Evolutionary conservation across 495 filamentous ascomycete species (phyloP).

Genomic region (Penicillium mononematosum): DNA sequence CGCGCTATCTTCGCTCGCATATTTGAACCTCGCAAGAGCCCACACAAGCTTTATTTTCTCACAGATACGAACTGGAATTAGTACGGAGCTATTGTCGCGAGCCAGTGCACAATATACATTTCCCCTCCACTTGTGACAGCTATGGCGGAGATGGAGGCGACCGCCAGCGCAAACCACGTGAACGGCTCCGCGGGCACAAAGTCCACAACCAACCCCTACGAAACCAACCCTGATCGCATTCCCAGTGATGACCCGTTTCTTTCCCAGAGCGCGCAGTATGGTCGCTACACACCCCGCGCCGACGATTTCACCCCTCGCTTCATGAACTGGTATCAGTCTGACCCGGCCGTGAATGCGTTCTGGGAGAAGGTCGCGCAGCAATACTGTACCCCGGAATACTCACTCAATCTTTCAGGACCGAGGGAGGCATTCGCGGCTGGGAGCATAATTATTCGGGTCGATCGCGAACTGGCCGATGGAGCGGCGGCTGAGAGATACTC

Average conservation of each 20-base stretch:
- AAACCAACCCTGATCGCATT: constrained; percentile 34
- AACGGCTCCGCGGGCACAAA: constrained; percentile 28
- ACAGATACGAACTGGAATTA: neutral
- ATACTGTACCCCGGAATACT: constrained; percentile 36
- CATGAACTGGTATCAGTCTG: constrained; percentile 36
- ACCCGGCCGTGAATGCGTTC: constrained; percentile 31
- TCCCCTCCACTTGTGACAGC: constrained; percentile 9
- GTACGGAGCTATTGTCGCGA: neutral
- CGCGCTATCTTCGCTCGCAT: constrained; percentile 19
- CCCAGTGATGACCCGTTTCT: constrained; percentile 41
- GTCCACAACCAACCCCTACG: constrained; percentile 33
- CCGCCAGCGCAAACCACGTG: constrained; percentile 23
- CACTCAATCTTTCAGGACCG: constrained; percentile 33
- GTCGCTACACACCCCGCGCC: constrained; percentile 40
- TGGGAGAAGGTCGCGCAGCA: constrained; percentile 38
- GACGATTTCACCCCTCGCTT: constrained; percentile 42
- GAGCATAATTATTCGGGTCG: constrained; percentile 42
- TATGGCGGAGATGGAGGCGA: constrained; percentile 29
- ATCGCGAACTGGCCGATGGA: constrained; percentile 28
- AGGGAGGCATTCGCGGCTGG: constrained; percentile 41
- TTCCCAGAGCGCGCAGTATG: constrained; percentile 38
- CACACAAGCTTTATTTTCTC: neutral
- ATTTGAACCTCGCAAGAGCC: neutral
- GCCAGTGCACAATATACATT: neutral
- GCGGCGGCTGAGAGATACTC: constrained; percentile 38